phyloP scores from a whole-genome alignment of 495 filamentous ascomycete genomes.

The Lasiosphaeris hirsuta region DNA sequence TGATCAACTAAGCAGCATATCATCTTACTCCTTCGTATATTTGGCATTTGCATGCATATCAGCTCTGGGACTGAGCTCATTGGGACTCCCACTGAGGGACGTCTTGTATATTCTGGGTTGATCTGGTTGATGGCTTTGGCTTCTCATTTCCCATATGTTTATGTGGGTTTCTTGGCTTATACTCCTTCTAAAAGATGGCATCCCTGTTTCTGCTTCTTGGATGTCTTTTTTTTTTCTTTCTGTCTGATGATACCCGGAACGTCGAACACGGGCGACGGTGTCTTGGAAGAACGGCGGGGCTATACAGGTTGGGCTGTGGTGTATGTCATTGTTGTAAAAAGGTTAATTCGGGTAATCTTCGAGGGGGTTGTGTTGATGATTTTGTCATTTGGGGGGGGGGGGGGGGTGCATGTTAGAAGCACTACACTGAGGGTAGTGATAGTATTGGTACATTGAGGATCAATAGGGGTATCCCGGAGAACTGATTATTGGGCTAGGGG shows the following conservation, averaged over 20 bases:
- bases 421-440: too few species aligned
- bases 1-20: conserved; percentile 5
- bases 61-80: conserved; percentile 11
- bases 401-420: too few species aligned
- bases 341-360: too few species aligned
- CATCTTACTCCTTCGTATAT: not conserved
- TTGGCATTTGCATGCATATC: conserved; percentile 6
- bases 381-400: too few species aligned
- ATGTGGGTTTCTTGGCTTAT: too few species aligned
- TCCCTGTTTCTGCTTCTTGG: not conserved
- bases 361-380: too few species aligned
- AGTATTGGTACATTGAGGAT: too few species aligned
- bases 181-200: not conserved
- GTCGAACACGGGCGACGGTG: conserved; percentile 26
- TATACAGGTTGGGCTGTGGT: too few species aligned
- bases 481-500: too few species aligned
- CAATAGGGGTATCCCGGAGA: too few species aligned
- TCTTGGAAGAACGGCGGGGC: conserved; percentile 10
- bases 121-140: not conserved
- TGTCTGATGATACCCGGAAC: conserved; percentile 25
- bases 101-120: conserved; percentile 10
- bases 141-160: not conserved
- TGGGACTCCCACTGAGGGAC: not conserved
- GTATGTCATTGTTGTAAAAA: too few species aligned
- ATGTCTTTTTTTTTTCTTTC: conserved; percentile 7